Conservation (phyloP, 768 basidiomycete species). For the Cantharellus anzutake region DNA sequence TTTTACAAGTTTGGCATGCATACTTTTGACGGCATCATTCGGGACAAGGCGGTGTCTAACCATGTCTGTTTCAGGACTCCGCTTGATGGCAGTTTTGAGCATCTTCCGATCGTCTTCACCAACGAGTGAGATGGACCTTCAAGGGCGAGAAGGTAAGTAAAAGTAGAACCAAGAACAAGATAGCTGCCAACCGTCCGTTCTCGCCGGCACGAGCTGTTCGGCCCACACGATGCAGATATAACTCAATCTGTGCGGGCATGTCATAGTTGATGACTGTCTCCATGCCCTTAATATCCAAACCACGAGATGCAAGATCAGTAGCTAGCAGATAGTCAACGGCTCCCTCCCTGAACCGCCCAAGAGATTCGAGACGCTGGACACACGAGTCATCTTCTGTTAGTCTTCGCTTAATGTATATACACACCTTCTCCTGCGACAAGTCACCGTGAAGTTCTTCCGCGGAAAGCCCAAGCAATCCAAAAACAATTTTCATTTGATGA, state of each 20-base stretch:
- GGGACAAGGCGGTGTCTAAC: conserved; percentile 81
- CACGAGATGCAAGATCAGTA: conserved; percentile 87
- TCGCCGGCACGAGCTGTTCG: conserved; percentile 90
- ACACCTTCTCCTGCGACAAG: conserved; percentile 85
- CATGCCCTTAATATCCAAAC: conserved; percentile 93
- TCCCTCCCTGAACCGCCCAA: conserved; percentile 77
- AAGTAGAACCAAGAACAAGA: background rate
- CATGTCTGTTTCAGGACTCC: conserved; percentile 50
- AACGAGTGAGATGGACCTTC: conserved; percentile 81
- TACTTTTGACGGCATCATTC: conserved; percentile 48
- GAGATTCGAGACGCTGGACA: conserved; percentile 58
- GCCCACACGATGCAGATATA: conserved; percentile 94
- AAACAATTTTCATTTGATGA: conserved; percentile 91
- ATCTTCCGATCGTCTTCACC: conserved; percentile 93
- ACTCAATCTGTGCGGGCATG: conserved; percentile 83
- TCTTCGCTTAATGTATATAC: conserved; percentile 7
- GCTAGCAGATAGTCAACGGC: conserved; percentile 85
- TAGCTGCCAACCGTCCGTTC: conserved; percentile 56
- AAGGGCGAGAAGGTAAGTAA: background rate
- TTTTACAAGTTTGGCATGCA: conserved; percentile 45
- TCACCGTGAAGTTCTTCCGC: conserved; percentile 91
- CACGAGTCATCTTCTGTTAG: too few species aligned
- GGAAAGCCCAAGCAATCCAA: conserved; percentile 72
- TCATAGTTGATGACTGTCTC: conserved; percentile 98
- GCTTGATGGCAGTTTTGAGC: conserved; percentile 90